Evolutionary conservation across 257 asterid genomes (phyloP), one percentile per base, ranked within the genome.

Genomic region (Perilla frutescens): DNA sequence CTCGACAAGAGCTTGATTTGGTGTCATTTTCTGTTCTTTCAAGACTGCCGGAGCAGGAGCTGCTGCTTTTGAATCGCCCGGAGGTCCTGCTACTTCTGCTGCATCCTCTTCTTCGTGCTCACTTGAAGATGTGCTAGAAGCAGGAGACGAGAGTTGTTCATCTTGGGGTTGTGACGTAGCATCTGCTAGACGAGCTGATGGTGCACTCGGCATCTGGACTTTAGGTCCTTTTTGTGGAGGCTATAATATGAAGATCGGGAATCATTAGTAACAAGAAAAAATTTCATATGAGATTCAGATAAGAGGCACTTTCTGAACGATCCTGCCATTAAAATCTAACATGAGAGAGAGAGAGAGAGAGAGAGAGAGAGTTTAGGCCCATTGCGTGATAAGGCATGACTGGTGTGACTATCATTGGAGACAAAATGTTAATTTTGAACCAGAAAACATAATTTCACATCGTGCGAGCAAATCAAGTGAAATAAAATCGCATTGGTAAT

Each of bases 71-170:
- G 83, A 75, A 20, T 58, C 74, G 37, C 71, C 72, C 10, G 83
- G 44, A 70, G 88, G 62, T n/a, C 41, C 76, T 6, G 58, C 66
- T 68, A 77, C 90, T 57, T 82, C 93, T 58, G 77, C 47, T 37
- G 82, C 57, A 6, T 85, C 93, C 58, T 86, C 85, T 49, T 86
- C 85, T 49, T 79, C 84, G 15, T 71, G 74, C 72, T 86, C 85
- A 55, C 86, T 84, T 68, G 91, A 82, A 58, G 90, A 76, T 62
- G 78, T 40, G 75, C 71, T 60, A 8, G 88, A 70, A 36, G 79
- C 49, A 11, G 90, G 77, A 41, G 91, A 74, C 13, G 84, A 63
- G 49, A 78, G 80, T 31, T 77, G 82, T 36, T 74, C 84, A 6
- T 76, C 76, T 75, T 56, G 84, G 20, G 84, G 68, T 37, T 57